phyloP scores from a whole-genome alignment of 192 early-diverging fungal species.

The Coemansia aciculifera region DNA sequence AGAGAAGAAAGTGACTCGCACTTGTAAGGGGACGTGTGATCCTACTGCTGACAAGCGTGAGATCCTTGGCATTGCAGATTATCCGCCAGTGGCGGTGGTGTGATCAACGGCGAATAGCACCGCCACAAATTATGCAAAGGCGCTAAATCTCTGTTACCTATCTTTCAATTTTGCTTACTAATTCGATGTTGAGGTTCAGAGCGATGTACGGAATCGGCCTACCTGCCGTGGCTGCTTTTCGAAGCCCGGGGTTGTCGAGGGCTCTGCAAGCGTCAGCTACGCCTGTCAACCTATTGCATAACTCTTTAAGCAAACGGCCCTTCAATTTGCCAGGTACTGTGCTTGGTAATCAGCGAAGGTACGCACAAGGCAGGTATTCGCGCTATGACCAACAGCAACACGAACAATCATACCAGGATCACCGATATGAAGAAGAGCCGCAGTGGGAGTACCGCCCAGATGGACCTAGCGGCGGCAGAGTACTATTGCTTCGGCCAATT shows the following conservation, averaged over 20 bases:
- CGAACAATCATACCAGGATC: slow-evolving; percentile 10
- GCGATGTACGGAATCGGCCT: background rate
- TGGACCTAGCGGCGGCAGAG: slow-evolving; percentile 10
- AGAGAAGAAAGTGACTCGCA: too few species aligned
- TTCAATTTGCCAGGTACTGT: background rate
- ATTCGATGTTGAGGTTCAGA: background rate
- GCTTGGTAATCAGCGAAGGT: background rate
- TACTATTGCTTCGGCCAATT: slow-evolving; percentile 23
- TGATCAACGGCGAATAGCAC: background rate
- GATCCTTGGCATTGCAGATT: too few species aligned
- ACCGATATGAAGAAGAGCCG: background rate
- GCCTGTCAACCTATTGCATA: background rate
- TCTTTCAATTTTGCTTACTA: background rate
- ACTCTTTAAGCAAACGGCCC: background rate
- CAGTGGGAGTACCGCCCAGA: slow-evolving; percentile 18
- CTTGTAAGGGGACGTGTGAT: too few species aligned
- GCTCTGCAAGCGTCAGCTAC: background rate
- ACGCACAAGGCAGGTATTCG: background rate
- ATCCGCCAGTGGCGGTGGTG: background rate
- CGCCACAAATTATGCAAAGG: background rate
- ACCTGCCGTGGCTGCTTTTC: background rate
- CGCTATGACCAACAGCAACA: slow-evolving; percentile 8
- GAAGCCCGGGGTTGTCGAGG: background rate
- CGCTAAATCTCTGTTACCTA: background rate
- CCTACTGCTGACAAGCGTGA: too few species aligned